Base-by-base conservation (phyloP, 1,284 basidiomycete genomes). In the Golubevia pallescens region DNA sequence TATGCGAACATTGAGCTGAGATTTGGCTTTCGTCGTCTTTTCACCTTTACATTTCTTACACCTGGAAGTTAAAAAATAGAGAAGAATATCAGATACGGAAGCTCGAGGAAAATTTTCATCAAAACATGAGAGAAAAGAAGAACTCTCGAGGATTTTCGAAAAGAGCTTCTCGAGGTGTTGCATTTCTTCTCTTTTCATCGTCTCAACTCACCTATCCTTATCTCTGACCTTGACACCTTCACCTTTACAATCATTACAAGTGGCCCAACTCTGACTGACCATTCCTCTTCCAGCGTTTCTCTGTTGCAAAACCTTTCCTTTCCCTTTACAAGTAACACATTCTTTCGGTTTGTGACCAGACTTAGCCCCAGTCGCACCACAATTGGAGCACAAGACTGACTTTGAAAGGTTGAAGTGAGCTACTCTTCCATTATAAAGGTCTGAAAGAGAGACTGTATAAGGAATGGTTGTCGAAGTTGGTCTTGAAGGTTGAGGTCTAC, bases 41-140 rank as follows among this genome's bases (percentile, higher is more conserved):
- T 69, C 67, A n/a, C 82, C 82, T 61, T 83, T 83, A 70, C 82
- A 85, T 62, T 77, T 78, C 60, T 75, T 81, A 75, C 82, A 85
- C 23, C 23, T 28, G 10, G n/a, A 28, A 56, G 54, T n/a, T 51
- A 2, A 53, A 7, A 23, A 23, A 53, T 51, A 20, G 6, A 20
- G 7, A 24, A 48, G 6, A 34, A 19, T 32, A 19, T 53, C 38
- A 52, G 48, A 52, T 21, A 13, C 1, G 2, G 21, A 6, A 20
- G 13, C 7, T 13, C 20, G 13, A 56, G 24, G 13, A 13, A 56
- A n/a, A n/a, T n/a, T n/a, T n/a, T n/a, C n/a, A n/a, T n/a, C n/a
- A n/a, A 13, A 56, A 56, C 54, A 10, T 6, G 10, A 32, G 7
- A 56, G 20, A 13, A 21, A 32, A 56, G 13, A 21, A 32, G 54